Base-by-base conservation (phyloP, 2,329 filamentous ascomycete genomes). In the Penicillium sclerotigenum region DNA sequence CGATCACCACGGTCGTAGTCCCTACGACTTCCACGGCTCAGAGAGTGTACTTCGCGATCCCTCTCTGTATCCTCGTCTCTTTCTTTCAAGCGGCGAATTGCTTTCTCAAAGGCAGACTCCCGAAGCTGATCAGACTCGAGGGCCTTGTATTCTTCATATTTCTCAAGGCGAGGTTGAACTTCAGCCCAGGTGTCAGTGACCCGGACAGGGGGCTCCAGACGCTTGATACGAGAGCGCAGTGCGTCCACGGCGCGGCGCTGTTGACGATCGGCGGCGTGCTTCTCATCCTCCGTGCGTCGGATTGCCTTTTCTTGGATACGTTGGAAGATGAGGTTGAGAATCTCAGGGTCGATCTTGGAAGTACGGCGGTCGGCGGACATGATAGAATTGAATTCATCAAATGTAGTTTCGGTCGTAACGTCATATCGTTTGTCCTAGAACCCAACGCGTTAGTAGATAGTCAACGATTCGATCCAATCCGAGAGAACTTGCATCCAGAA, bases 361-460 rank as follows among this genome's bases (percentile, higher is more conserved):
- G 91, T 96, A 71, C 91, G 90, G 69, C 86, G 85, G 81, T 97
- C 91, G 80, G 87, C 86, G 73, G 87, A 87, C 82, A 97, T 87
- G 67, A 94, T 80, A 69, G 83, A 80, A 71, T 87, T 79, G 78
- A 97, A 97, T 69, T 96, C 91, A 70, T 96, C 89, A 74, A 95
- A 87, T 45, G 89, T 87, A 67, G 92, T 97, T 68, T 89, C 88
- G 61, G 88, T 82, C 63, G 88, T 91, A 67, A 97, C 86, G 75
- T 97, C 92, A 81, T 91, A 96, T 68, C 87, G 90, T 80, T 90
- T 89, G 76, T 96, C 91, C 89, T 95, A 65, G 28, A 18, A 43
- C 26, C 49, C 29, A 18, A 43, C 26, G 48, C 29, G 66, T 83
- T 65, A 83, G 76, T 56, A 52, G 38, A 22, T 22, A 16, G 10